phyloP scores from a whole-genome alignment of 192 early-diverging fungal genomes.

The Phlyctochytrium arcticum region DNA sequence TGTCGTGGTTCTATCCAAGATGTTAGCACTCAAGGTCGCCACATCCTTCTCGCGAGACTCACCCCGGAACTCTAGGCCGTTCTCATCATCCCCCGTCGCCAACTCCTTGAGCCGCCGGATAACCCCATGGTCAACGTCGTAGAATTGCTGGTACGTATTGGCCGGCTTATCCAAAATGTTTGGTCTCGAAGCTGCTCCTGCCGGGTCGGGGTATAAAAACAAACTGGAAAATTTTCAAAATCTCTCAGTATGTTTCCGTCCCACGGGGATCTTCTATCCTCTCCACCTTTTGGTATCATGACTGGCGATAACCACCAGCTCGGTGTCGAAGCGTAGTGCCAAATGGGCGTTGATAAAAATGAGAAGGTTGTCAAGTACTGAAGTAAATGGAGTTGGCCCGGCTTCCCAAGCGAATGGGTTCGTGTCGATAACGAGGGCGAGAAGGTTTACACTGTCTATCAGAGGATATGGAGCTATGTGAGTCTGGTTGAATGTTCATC shows the following conservation, averaged over 20 bases:
- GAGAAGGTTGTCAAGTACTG: conserved; percentile 71
- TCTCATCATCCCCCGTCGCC: no score
- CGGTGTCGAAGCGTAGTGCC: conserved; percentile 82
- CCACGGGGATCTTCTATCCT: no score
- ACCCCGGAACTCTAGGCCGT: no score
- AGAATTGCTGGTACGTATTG: conserved; percentile 49
- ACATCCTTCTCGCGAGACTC: no score
- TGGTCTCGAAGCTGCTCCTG: neutral
- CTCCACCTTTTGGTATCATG: conserved; percentile 30
- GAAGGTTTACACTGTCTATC: conserved; percentile 38
- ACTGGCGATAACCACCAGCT: conserved; percentile 75
- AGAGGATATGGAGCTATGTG: no score
- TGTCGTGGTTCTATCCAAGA: neutral
- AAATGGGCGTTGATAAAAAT: conserved; percentile 93
- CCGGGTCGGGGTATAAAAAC: conserved; percentile 16
- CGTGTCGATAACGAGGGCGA: conserved; percentile 79
- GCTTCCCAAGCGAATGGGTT: conserved; percentile 74
- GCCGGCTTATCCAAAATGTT: conserved; percentile 24
- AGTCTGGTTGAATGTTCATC: no score
- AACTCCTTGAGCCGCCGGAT: conserved; percentile 23
- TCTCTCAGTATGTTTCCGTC: neutral
- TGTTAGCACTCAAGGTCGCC: neutral
- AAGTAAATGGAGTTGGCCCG: conserved; percentile 54
- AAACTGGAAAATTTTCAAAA: conserved; percentile 3
- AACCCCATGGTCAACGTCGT: conserved; percentile 33